Evolutionary conservation across 148 eudicot species (phyloP), one percentile per base, ranked within the genome.

Genomic region (Vaccinium darrowii): DNA sequence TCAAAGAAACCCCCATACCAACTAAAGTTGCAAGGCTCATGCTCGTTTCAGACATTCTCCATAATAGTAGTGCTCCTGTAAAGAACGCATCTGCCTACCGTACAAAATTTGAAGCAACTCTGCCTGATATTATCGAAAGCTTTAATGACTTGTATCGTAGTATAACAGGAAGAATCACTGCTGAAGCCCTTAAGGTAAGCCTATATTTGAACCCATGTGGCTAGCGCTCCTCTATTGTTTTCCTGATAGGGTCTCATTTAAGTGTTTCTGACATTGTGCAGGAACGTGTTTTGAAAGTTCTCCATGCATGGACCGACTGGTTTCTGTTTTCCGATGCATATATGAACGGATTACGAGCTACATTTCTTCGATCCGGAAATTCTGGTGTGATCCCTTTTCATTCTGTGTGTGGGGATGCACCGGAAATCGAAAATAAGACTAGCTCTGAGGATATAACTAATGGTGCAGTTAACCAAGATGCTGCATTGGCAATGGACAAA

Each of bases 261-360:
- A 58, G 63, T 76, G 47, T 88, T 56, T 51, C 16, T 82, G 43
- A 69, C 65, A 47, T 83, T 62, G 83, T 80, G 53, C 91, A 97
- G 99, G 99, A 97, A 89, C 94, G 98, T 57, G 96, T 97, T 86
- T 82, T 95, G 86, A 97, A 97, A 88, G 99, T 97, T 80, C 98
- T 95, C 86, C 99, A 97, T 88, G 99, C 95, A 73, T 97, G 99
- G 99, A 91, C 99, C 51, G 99, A 97, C 87, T 97, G 99, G 99
- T 97, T 97, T 91, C 90, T 97, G 52, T 97, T 97, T 90, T 97
- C 99, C 27, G 99, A 97, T 87, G 95, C 96, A 67, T 97, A 94
- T 86, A 95, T 95, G 80, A 95, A 97, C 84, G 99, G 99, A 74
- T 81, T 97, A 85, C 92, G 98, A 79, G 93, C 99, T 65, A 97